A percentile compares a stretch with the other conserved stretches of the same genome.
Conservation (phyloP, 179 eudicot genomes). For the Vitellaria paradoxa region DNA sequence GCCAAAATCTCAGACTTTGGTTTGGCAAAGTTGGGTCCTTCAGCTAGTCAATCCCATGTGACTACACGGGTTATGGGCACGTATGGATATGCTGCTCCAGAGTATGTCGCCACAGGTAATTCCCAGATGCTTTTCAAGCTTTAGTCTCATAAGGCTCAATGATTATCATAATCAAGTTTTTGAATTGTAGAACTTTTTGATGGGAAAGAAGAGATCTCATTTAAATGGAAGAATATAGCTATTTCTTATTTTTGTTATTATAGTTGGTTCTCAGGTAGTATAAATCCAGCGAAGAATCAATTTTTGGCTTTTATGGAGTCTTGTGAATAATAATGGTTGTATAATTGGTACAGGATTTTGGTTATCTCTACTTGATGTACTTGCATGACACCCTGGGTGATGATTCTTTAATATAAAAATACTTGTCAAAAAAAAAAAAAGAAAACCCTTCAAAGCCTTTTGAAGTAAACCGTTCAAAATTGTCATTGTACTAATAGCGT, state of each 20-base stretch:
- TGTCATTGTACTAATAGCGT: background rate
- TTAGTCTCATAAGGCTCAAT: background rate
- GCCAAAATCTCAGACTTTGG: constrained; percentile 93
- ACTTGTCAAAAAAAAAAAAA: no score
- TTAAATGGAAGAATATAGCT: no score
- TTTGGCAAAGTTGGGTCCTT: constrained; percentile 81
- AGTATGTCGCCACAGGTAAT: constrained; percentile 87
- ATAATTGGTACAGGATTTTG: no score
- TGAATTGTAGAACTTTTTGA: background rate
- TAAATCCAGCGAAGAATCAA: no score
- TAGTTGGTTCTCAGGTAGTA: no score
- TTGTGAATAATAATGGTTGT: no score
- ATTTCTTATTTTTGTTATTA: no score
- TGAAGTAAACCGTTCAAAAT: background rate
- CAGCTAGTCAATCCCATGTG: constrained; percentile 76
- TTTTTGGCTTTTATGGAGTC: no score
- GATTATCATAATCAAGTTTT: background rate
- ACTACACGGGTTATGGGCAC: constrained; percentile 91
- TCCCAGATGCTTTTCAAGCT: background rate
- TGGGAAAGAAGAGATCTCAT: no score
- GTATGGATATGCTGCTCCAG: constrained; percentile 91
- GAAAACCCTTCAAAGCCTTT: background rate
- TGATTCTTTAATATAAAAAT: no score
- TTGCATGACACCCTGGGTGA: no score
- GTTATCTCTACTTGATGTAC: no score